Percentiles rank a stretch among this genome's conserved stretches.
Conservation (phyloP, 2,329 filamentous ascomycete genomes). For the Fusarium transvaalense region DNA sequence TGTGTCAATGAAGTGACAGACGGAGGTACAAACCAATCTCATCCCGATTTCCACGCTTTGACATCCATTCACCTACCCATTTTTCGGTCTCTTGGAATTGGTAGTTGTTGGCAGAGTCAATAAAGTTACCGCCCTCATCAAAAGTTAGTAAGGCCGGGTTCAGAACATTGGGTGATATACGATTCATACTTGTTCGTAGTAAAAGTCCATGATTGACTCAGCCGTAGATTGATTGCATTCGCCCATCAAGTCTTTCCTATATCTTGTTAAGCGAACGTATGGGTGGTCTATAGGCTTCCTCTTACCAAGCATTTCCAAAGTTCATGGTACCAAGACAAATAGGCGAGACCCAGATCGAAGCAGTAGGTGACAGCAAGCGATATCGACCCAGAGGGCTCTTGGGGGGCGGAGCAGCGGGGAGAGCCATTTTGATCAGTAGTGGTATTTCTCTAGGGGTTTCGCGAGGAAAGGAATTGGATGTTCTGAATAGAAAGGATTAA, state of each 20-base stretch:
- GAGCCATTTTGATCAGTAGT: slow-evolving; percentile 35
- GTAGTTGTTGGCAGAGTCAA: slow-evolving; percentile 79
- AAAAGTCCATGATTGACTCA: slow-evolving; percentile 75
- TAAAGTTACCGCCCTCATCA: slow-evolving; percentile 72
- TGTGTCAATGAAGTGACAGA: background rate
- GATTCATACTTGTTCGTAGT: slow-evolving; percentile 64
- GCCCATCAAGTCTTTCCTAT: slow-evolving; percentile 69
- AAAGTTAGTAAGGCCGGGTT: slow-evolving; percentile 22
- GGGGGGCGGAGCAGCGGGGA: slow-evolving; percentile 60
- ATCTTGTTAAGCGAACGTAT: background rate
- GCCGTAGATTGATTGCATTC: slow-evolving; percentile 72
- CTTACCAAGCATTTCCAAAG: slow-evolving; percentile 68
- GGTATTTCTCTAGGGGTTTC: background rate
- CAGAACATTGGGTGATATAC: background rate
- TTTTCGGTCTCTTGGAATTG: slow-evolving; percentile 71
- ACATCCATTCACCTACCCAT: slow-evolving; percentile 80
- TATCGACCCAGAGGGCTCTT: slow-evolving; percentile 73
- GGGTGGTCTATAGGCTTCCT: fast-evolving
- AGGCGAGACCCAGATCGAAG: slow-evolving; percentile 75
- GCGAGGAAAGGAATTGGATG: background rate
- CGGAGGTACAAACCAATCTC: slow-evolving; percentile 65
- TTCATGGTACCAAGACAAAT: slow-evolving; percentile 75
- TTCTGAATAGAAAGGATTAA: background rate
- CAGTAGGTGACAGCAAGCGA: slow-evolving; percentile 74
- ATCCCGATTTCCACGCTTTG: slow-evolving; percentile 71